Base-by-base conservation (phyloP, 2,329 filamentous ascomycete species). In the Calonectria hongkongensis region DNA sequence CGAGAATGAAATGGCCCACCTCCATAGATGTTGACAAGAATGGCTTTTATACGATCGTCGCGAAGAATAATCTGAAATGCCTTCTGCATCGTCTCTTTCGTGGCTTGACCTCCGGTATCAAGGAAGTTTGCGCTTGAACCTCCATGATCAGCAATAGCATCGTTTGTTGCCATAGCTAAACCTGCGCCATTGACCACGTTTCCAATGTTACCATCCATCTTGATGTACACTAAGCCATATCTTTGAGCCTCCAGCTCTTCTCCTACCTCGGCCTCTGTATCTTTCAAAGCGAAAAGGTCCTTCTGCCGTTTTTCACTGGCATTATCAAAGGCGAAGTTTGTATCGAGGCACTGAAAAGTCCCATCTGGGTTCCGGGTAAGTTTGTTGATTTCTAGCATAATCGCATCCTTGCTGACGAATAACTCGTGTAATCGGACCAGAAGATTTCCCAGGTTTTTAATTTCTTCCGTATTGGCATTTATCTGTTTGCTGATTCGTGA, bases 141-240 rank as follows among this genome's bases (percentile, higher is more conserved):
- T 10, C 92, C 92, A 69, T 91, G 89, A 15, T 91, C 85, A 2
- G 89, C 87, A 2, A 98, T 90, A 0, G 94, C 93, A 82, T 98
- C 95, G 72, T 96, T 92, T 0, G 95, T 98, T 82, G 97, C 97
- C 94, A 98, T 97, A 0, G 95, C 95, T 1, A 98, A 89, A 0
- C 95, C 95, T 0, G 96, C 95, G 50, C 95, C 95, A 80, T 98
- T 98, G 74, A 98, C 95, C 75, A 97, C 87, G 0, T 94, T 97
- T 47, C 95, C 95, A 65, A 98, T 92, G 74, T 92, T 92, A 2
- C 88, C 87, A 2, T 83, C 77, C 70, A 89, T 84, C 79, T 91
- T 92, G 75, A 97, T 89, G 82, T 96, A 97, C 0, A 97, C 94
- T 77, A 98, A 95, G 4, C 94, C 94, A 71, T 92, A 86, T 72